phyloP scores from a whole-genome alignment of 352 stramenopile species.

The Phytopythium oedochilum region DNA sequence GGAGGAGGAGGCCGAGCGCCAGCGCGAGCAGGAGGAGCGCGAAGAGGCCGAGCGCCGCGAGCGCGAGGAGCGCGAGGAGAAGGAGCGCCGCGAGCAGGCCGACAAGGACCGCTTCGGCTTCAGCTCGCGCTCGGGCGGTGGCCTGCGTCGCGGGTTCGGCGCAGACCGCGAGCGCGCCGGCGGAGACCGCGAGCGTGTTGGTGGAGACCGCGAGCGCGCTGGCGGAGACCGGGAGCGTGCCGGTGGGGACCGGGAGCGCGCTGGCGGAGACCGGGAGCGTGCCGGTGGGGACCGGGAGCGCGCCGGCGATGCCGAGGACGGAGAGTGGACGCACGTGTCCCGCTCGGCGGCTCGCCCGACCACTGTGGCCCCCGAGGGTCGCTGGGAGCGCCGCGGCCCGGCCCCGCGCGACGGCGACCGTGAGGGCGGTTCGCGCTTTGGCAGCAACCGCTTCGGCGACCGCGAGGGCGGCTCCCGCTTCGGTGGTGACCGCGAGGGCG shows the following conservation, averaged over 20 bases:
- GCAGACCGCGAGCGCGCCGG: constrained; percentile 15
- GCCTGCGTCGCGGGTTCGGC: constrained; percentile 8
- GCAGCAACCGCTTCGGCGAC: constrained; percentile 15
- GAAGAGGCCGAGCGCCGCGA: constrained; percentile 13
- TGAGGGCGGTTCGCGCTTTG: constrained; percentile 21
- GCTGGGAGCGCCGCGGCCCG: constrained; percentile 54
- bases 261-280: too few species aligned
- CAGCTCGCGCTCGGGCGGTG: not conserved
- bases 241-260: constrained; percentile 18
- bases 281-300: constrained; percentile 18
- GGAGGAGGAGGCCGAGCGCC: constrained; percentile 41
- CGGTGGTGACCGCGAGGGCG: constrained; percentile 28
- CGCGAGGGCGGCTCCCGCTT: constrained; percentile 7
- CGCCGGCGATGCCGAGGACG: constrained; percentile 33
- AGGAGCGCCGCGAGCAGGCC: constrained; percentile 39
- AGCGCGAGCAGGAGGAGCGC: constrained; percentile 38
- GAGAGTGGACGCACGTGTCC: constrained; percentile 67
- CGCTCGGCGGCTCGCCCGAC: constrained; percentile 16
- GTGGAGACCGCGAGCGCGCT: not conserved
- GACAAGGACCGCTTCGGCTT: constrained; percentile 10
- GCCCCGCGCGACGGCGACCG: constrained; percentile 25
- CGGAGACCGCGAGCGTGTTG: constrained; percentile 19
- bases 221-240: too few species aligned
- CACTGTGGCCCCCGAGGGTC: constrained; percentile 37
- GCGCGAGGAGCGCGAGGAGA: constrained; percentile 20